A percentile compares a stretch with the other conserved stretches of the same genome.
phyloP scores from a whole-genome alignment of 1,284 basidiomycete genomes.

The Ceraceosorus guamensis region DNA sequence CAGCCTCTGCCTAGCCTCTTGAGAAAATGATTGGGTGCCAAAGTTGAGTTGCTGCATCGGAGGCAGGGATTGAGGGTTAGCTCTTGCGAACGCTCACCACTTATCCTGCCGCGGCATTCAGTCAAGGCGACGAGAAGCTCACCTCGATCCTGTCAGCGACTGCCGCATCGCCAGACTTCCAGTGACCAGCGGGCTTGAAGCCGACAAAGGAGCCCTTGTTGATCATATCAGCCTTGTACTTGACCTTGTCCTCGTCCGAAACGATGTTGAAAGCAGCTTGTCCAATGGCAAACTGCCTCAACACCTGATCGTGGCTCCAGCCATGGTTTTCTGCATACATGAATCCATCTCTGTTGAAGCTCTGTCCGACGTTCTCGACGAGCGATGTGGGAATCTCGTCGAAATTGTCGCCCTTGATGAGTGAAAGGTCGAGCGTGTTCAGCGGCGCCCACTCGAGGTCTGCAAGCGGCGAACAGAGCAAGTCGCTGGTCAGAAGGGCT shows the following conservation, averaged over 20 bases:
- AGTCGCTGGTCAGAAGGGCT: too few relatives aligned
- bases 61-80: background rate
- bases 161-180: constrained; percentile 12
- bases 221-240: constrained; percentile 41
- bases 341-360: constrained; percentile 39
- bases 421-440: constrained; percentile 38
- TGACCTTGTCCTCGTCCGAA: constrained; percentile 31
- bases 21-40: constrained; percentile 43
- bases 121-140: background rate
- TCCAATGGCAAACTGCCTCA: constrained; percentile 45
- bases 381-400: constrained; percentile 31
- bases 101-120: background rate
- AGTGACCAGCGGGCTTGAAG: background rate
- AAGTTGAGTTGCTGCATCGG: constrained; percentile 49
- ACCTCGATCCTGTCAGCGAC: constrained; percentile 49
- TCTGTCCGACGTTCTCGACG: constrained; percentile 34
- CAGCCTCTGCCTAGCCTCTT: constrained; percentile 16
- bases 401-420: constrained; percentile 34
- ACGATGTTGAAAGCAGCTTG: constrained; percentile 43
- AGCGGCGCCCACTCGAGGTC: constrained; percentile 46
- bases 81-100: background rate
- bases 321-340: constrained; percentile 47
- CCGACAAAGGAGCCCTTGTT: constrained; percentile 43
- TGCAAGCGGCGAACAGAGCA: constrained; percentile 7
- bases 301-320: constrained; percentile 32